Evolutionary conservation across 2,329 filamentous ascomycete species (phyloP).

Genomic region (Aureobasidium melanogenum): DNA sequence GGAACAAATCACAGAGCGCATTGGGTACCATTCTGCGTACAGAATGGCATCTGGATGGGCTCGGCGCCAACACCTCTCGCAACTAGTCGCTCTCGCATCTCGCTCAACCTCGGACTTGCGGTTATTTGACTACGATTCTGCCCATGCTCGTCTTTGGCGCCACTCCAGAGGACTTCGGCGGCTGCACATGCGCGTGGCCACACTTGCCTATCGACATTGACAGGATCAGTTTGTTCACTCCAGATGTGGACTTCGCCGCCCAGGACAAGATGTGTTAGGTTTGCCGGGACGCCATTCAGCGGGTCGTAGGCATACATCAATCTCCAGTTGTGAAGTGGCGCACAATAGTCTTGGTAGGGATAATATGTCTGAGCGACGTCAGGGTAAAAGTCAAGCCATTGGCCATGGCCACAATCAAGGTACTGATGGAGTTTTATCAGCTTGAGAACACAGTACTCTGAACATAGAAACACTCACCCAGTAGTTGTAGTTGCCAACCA

Average conservation of each 20-base stretch:
- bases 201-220: constrained; percentile 65
- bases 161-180: constrained; percentile 74
- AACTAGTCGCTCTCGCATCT: constrained; percentile 69
- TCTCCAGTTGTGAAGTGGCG: constrained; percentile 71
- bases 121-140: constrained; percentile 63
- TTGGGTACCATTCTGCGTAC: constrained; percentile 52
- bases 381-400: constrained; percentile 65
- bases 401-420: constrained; percentile 72
- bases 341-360: constrained; percentile 75
- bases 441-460: background rate
- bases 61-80: constrained; percentile 55
- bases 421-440: constrained; percentile 42
- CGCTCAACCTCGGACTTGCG: constrained; percentile 59
- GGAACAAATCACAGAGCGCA: constrained; percentile 26
- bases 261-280: constrained; percentile 58
- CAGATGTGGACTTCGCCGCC: constrained; percentile 78
- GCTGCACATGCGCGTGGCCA: constrained; percentile 71
- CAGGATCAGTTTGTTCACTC: constrained; percentile 66
- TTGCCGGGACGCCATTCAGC: constrained; percentile 50
- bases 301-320: constrained; percentile 76
- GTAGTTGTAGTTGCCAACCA: constrained; percentile 68
- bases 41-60: constrained; percentile 65
- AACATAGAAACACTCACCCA: constrained; percentile 47
- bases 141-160: constrained; percentile 54
- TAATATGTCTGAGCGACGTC: constrained; percentile 45